These are phyloP conservation scores for Camellia japonica DNA, from an alignment of 148 eudicot species.

Conservation along the genomic window DNA sequence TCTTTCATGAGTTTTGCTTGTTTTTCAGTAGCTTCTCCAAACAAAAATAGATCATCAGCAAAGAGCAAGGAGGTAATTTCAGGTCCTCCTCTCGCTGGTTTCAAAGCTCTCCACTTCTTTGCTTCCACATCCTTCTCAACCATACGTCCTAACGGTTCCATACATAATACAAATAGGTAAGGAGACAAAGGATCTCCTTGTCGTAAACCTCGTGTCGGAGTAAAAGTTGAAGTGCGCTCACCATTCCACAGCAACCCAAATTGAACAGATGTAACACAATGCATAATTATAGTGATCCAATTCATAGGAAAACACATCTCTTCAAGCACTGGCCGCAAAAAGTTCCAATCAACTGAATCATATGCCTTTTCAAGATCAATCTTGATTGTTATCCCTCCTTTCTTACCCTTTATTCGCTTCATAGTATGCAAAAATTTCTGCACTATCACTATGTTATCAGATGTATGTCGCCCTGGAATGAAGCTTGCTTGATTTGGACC, in stretches of 20 bases:
- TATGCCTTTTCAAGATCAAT: no score
- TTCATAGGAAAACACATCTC: not conserved
- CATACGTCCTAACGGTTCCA: not conserved
- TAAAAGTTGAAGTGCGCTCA: not conserved
- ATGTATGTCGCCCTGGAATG: not conserved
- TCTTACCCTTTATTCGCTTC: not conserved
- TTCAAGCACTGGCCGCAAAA: not conserved
- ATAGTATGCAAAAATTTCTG: not conserved
- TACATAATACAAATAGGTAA: not conserved
- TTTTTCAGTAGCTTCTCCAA: not conserved
- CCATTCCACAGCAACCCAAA: not conserved
- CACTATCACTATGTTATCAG: not conserved
- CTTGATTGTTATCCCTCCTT: not conserved
- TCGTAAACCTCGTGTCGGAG: not conserved
- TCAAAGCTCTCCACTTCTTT: not conserved
- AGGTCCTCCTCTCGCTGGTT: not conserved
- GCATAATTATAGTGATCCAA: not conserved
- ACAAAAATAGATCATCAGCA: not conserved
- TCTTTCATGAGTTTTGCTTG: not conserved
- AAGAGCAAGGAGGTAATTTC: not conserved
- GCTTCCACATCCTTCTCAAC: not conserved
- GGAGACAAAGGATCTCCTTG: conserved; percentile 4
- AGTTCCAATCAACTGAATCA: not conserved
- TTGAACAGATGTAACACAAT: not conserved
- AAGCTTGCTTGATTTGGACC: not conserved